Evolutionary conservation across 345 rosid genomes (phyloP).

Genomic region (Camelina sativa): DNA sequence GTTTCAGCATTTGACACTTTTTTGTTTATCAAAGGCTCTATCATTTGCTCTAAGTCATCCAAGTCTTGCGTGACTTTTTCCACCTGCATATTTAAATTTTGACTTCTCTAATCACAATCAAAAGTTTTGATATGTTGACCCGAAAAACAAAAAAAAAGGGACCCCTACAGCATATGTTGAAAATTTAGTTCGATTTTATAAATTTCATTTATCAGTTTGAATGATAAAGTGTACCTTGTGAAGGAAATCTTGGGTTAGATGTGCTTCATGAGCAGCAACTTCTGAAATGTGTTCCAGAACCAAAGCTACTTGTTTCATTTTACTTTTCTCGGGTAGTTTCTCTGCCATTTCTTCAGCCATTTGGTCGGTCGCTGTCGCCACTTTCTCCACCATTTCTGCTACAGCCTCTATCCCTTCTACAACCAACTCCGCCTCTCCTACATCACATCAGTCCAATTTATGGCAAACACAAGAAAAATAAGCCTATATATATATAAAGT

Average conservation of each 20-base stretch:
- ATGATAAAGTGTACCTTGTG: slow-evolving; percentile 54
- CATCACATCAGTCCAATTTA: not conserved
- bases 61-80: slow-evolving; percentile 58
- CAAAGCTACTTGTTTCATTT: slow-evolving; percentile 62
- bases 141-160: no score
- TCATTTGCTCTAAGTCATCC: slow-evolving; percentile 59
- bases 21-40: slow-evolving; percentile 55
- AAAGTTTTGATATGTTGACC: not conserved
- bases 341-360: slow-evolving; percentile 53
- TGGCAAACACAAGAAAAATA: not conserved
- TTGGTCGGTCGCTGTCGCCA: slow-evolving; percentile 45
- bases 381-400: slow-evolving; percentile 58
- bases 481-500: not conserved
- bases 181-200: not conserved
- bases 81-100: slow-evolving; percentile 47
- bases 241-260: slow-evolving; percentile 48
- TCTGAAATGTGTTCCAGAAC: slow-evolving; percentile 59
- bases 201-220: not conserved
- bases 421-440: slow-evolving; percentile 56
- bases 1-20: slow-evolving; percentile 32
- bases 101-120: slow-evolving; percentile 16
- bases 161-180: no score
- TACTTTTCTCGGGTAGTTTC: slow-evolving; percentile 56
- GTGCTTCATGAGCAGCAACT: slow-evolving; percentile 69
- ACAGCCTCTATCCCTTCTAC: slow-evolving; percentile 53